phyloP scores from a whole-genome alignment of 441 rosid species.

The Bocquillonia castaneifolia region DNA sequence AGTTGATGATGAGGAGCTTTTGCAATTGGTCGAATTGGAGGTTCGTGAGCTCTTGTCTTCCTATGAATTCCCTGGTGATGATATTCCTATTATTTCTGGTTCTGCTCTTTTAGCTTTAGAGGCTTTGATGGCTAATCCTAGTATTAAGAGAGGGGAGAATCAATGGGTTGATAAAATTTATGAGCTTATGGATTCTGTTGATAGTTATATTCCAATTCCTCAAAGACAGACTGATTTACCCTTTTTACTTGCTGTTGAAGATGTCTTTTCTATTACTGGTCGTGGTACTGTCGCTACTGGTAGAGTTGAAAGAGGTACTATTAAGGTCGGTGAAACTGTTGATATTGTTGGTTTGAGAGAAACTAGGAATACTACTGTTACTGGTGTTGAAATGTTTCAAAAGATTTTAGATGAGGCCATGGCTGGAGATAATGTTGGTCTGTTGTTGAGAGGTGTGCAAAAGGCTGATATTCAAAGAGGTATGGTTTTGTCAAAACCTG shows the following conservation, averaged over 20 bases:
- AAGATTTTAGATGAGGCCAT: constrained; percentile 80
- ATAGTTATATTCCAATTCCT: constrained; percentile 82
- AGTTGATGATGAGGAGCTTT: constrained; percentile 84
- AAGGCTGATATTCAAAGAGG: constrained; percentile 85
- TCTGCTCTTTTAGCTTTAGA: constrained; percentile 82
- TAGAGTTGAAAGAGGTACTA: constrained; percentile 78
- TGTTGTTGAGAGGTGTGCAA: constrained; percentile 82
- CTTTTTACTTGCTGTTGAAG: constrained; percentile 85
- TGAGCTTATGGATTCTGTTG: constrained; percentile 91
- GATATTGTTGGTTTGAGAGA: constrained; percentile 80
- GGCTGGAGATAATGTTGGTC: constrained; percentile 93
- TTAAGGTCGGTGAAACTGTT: constrained; percentile 73
- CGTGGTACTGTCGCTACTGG: constrained; percentile 98
- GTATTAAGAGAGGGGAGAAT: constrained; percentile 63
- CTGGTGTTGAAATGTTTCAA: constrained; percentile 91
- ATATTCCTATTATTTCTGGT: constrained; percentile 73
- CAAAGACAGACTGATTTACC: constrained; percentile 85
- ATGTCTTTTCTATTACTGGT: constrained; percentile 89
- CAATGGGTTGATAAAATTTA: constrained; percentile 96
- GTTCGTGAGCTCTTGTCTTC: constrained; percentile 85
- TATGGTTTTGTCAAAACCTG: constrained; percentile 87
- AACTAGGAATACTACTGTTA: constrained; percentile 65
- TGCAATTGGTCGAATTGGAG: constrained; percentile 87
- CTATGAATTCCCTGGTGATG: constrained; percentile 82
- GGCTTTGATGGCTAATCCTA: constrained; percentile 67